These are phyloP conservation scores for Xylaria flabelliformis DNA, from an alignment of 495 filamentous ascomycete species.

Conservation along the genomic window DNA sequence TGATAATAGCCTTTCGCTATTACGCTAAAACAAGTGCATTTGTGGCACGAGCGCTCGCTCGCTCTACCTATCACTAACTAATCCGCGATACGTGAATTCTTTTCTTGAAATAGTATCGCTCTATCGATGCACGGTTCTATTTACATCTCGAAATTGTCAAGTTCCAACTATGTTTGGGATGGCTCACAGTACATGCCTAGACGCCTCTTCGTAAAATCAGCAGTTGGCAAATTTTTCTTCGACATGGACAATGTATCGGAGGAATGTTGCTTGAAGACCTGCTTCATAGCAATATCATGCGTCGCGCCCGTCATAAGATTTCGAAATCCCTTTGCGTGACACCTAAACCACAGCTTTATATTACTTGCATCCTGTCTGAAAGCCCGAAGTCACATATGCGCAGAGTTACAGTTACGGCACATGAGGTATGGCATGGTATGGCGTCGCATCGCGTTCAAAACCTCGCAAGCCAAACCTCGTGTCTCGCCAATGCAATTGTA, in stretches of 20 bases:
- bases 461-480: conserved; percentile 21
- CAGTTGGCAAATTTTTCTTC: background rate
- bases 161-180: no score
- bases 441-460: conserved; percentile 20
- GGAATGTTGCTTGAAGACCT: no score
- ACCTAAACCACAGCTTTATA: background rate
- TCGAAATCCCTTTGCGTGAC: background rate
- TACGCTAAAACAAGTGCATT: background rate
- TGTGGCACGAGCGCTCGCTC: background rate
- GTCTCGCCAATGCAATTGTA: conserved; percentile 24
- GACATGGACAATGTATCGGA: background rate
- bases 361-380: conserved; percentile 10
- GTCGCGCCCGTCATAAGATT: background rate
- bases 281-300: no score
- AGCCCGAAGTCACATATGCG: conserved; percentile 5
- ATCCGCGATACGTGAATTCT: conserved; percentile 4
- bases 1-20: conserved; percentile 5
- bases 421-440: conserved; percentile 11
- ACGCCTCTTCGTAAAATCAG: background rate
- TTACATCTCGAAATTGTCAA: background rate
- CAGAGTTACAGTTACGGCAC: conserved; percentile 4
- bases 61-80: no score
- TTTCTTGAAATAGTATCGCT: conserved; percentile 11
- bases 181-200: background rate
- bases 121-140: background rate